These are phyloP conservation scores for Artemisia princeps DNA, from an alignment of 140 eudicot species.

Conservation along the genomic window DNA sequence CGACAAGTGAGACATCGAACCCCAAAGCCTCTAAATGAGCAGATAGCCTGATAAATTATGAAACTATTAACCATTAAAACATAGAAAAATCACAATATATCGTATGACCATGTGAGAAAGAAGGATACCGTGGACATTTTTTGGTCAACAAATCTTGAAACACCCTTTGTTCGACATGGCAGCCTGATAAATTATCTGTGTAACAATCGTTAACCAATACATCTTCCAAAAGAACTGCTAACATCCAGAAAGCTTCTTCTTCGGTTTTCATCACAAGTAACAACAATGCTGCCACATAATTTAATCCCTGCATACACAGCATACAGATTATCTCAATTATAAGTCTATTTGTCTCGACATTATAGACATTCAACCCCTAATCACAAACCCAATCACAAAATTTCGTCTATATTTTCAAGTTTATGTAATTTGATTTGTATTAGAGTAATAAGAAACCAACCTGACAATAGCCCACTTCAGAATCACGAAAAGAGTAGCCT, in stretches of 20 bases:
- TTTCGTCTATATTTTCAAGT: no score
- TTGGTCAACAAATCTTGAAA: conserved; percentile 70
- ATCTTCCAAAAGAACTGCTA: conserved; percentile 81
- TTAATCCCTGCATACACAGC: conserved; percentile 61
- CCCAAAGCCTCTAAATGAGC: conserved; percentile 82
- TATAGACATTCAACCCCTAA: neutral
- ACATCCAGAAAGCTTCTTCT: conserved; percentile 99
- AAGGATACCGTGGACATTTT: conserved; percentile 68
- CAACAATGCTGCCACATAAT: conserved; percentile 85
- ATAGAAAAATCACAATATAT: neutral
- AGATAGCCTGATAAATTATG: conserved; percentile 50
- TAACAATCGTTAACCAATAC: conserved; percentile 86
- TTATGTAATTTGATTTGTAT: neutral
- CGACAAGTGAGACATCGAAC: conserved; percentile 83
- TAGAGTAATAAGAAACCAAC: conserved; percentile 25
- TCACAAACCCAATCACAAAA: no score
- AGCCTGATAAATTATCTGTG: conserved; percentile 76
- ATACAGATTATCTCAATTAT: neutral
- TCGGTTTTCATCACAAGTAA: conserved; percentile 95
- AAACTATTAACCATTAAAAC: conserved; percentile 5
- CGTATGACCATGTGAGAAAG: neutral
- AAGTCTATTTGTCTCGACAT: neutral
- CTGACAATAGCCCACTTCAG: conserved; percentile 99
- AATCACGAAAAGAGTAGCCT: conserved; percentile 92
- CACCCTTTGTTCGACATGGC: conserved; percentile 95